phyloP scores from a whole-genome alignment of 2,329 filamentous ascomycete species.

The Phyllosticta citrichinensis region DNA sequence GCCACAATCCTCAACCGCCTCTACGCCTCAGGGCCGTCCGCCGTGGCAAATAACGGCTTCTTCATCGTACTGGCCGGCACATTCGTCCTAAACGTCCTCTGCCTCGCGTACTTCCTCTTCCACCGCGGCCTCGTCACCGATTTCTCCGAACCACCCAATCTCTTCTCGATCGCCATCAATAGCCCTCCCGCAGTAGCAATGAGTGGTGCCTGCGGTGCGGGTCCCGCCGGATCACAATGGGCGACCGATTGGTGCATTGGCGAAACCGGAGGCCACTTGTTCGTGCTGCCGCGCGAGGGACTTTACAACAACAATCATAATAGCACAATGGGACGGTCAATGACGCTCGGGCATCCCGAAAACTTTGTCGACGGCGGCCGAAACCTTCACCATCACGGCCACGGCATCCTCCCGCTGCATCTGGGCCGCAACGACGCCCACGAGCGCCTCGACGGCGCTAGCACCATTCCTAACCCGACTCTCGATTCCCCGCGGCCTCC shows the following conservation, averaged over 20 bases:
- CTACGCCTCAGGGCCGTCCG: slow-evolving; percentile 57
- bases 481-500: not conserved
- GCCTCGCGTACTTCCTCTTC: slow-evolving; percentile 52
- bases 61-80: slow-evolving; percentile 55
- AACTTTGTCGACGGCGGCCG: not conserved
- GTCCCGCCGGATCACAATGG: slow-evolving; percentile 2
- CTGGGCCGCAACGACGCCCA: not conserved
- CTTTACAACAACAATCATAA: not conserved
- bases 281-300: slow-evolving; percentile 5
- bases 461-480: not conserved
- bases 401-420: not conserved
- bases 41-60: slow-evolving; percentile 55
- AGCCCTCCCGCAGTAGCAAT: slow-evolving; percentile 34
- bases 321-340: not conserved
- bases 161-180: slow-evolving; percentile 64
- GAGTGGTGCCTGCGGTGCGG: slow-evolving; percentile 4
- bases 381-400: not conserved
- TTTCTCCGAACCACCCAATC: slow-evolving; percentile 66
- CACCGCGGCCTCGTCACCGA: slow-evolving; percentile 60
- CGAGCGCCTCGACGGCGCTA: not conserved
- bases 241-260: slow-evolving; percentile 5
- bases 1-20: slow-evolving; percentile 54
- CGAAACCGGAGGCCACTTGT: slow-evolving; percentile 6
- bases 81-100: slow-evolving; percentile 57
- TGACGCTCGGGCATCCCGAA: not conserved